These are phyloP conservation scores for Bidens hawaiensis DNA, from an alignment of 140 eudicot species.

Conservation along the genomic window DNA sequence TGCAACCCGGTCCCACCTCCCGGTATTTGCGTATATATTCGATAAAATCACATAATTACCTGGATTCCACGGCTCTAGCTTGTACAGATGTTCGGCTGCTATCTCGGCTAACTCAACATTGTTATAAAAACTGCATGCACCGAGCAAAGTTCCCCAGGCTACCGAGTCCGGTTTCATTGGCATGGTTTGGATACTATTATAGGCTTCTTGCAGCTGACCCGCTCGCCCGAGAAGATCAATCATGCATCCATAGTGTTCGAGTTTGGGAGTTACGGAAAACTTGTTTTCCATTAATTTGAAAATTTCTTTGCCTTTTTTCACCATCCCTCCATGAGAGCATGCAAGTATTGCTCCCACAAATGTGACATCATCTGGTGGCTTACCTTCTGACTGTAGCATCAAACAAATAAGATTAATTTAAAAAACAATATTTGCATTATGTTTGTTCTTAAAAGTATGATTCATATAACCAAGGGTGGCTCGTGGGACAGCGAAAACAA, in stretches of 20 bases:
- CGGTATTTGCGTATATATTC: slow-evolving; percentile 57
- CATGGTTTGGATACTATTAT: slow-evolving; percentile 57
- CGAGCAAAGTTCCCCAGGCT: slow-evolving; percentile 71
- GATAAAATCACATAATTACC: slow-evolving; percentile 82
- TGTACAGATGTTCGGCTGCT: slow-evolving; percentile 55
- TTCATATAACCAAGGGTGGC: no score
- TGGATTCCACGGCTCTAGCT: slow-evolving; percentile 74
- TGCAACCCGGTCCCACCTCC: slow-evolving; percentile 68
- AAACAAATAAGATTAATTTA: slow-evolving; percentile 1
- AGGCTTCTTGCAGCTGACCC: slow-evolving; percentile 65
- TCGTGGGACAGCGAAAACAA: no score
- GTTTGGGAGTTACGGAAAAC: slow-evolving; percentile 43
- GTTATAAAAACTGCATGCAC: slow-evolving; percentile 79
- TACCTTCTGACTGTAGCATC: slow-evolving; percentile 42
- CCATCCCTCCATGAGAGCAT: slow-evolving; percentile 79
- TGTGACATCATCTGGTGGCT: slow-evolving; percentile 59
- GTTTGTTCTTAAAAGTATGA: no score
- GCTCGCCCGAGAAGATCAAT: slow-evolving; percentile 81
- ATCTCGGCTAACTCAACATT: slow-evolving; percentile 68
- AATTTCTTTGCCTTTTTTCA: slow-evolving; percentile 45
- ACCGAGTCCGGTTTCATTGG: slow-evolving; percentile 72
- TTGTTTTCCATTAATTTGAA: slow-evolving; percentile 46
- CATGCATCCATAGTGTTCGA: slow-evolving; percentile 87
- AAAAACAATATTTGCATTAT: not conserved
- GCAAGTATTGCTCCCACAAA: slow-evolving; percentile 68